Evolutionary conservation across 306 rosid species (phyloP).

Genomic region (Senna siamea): DNA sequence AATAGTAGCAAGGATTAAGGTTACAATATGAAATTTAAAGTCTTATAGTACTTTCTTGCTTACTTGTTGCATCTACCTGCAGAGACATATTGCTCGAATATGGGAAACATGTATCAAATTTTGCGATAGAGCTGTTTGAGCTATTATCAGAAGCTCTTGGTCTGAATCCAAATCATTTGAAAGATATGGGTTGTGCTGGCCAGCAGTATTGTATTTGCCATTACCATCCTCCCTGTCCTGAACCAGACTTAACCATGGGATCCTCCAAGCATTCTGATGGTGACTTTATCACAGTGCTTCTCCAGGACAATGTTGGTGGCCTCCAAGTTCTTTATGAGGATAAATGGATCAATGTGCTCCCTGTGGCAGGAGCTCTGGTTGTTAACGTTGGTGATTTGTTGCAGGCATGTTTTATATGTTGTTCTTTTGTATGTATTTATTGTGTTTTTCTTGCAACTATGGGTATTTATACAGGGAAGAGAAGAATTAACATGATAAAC

Average conservation of each 20-base stretch:
- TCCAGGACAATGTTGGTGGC: slow-evolving; percentile 46
- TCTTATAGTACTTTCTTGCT: no score
- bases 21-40: no score
- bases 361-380: slow-evolving; percentile 35
- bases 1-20: no score
- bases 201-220: slow-evolving; percentile 25
- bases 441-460: no score
- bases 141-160: slow-evolving; percentile 47
- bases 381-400: slow-evolving; percentile 43
- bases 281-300: slow-evolving; percentile 44
- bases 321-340: slow-evolving; percentile 35
- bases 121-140: slow-evolving; percentile 31
- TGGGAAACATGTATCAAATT: slow-evolving; percentile 35
- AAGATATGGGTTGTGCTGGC: slow-evolving; percentile 36
- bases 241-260: slow-evolving; percentile 44
- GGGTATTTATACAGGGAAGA: no score
- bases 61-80: no score
- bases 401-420: slow-evolving; percentile 42
- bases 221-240: slow-evolving; percentile 48
- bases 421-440: neutral
- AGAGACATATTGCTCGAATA: slow-evolving; percentile 46
- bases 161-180: slow-evolving; percentile 32
- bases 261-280: slow-evolving; percentile 32
- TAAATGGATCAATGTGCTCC: slow-evolving; percentile 34
- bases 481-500: no score